A percentile compares a stretch with the other conserved stretches of the same genome.
Evolutionary conservation across 192 early-diverging fungal species (phyloP).

Genomic region (Coemansia aciculifera): DNA sequence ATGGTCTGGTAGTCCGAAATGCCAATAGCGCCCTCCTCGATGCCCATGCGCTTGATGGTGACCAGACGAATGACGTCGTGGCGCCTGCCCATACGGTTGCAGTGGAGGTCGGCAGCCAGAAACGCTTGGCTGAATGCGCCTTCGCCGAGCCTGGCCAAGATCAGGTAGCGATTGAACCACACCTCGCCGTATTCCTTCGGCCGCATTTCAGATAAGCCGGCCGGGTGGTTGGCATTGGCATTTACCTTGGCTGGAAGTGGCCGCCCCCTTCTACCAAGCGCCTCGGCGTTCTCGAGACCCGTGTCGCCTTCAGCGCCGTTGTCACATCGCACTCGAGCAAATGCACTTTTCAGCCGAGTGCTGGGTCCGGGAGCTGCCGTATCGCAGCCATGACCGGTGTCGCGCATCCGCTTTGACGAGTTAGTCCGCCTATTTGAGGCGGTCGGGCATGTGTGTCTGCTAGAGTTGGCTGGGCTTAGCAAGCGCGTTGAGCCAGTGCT

Average conservation of each 20-base stretch:
- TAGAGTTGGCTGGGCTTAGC: slow-evolving; percentile 27
- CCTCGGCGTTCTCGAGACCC: slow-evolving; percentile 4
- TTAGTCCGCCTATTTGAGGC: background rate
- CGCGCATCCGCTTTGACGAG: slow-evolving; percentile 10
- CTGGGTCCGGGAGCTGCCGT: background rate
- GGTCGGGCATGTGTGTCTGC: background rate
- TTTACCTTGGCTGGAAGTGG: slow-evolving; percentile 11
- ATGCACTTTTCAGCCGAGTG: slow-evolving; percentile 40
- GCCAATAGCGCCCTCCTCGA: slow-evolving; percentile 42
- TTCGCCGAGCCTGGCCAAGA: slow-evolving; percentile 48
- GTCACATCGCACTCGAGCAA: slow-evolving; percentile 38
- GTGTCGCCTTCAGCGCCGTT: slow-evolving; percentile 14
- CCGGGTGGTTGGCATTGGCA: background rate
- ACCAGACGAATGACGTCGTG: slow-evolving; percentile 48
- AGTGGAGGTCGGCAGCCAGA: slow-evolving; percentile 39
- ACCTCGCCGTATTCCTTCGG: slow-evolving; percentile 50
- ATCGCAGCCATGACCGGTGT: background rate
- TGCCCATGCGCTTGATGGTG: slow-evolving; percentile 47
- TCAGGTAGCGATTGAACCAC: slow-evolving; percentile 51
- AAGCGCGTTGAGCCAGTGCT: slow-evolving; percentile 11
- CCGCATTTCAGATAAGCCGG: slow-evolving; percentile 11
- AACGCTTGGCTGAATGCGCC: slow-evolving; percentile 55
- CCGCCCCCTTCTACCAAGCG: slow-evolving; percentile 17
- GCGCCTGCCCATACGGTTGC: slow-evolving; percentile 41
- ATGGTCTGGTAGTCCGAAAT: slow-evolving; percentile 48